Conservation (phyloP, 2,329 filamentous ascomycete species). For the Xylogone sp. region DNA sequence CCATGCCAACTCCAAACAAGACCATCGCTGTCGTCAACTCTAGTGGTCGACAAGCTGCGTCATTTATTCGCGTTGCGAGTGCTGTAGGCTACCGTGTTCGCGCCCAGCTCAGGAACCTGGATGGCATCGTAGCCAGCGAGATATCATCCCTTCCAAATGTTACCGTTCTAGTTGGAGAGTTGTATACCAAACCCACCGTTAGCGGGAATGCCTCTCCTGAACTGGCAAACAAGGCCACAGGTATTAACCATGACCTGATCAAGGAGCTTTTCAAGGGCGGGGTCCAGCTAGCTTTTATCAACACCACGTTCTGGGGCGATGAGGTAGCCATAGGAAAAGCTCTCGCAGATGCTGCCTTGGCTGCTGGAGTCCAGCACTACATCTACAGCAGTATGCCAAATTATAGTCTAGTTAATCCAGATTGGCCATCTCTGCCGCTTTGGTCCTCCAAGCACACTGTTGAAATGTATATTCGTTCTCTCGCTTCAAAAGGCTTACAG, state of each 20-base stretch:
- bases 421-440: constrained; percentile 80
- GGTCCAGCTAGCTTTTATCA: constrained; percentile 92
- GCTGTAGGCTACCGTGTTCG: constrained; percentile 92
- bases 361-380: constrained; percentile 81
- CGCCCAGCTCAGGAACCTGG: constrained; percentile 83
- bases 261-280: constrained; percentile 74
- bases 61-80: constrained; percentile 87
- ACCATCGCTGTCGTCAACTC: constrained; percentile 94
- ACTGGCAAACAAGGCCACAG: constrained; percentile 60
- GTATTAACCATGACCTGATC: constrained; percentile 71
- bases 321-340: constrained; percentile 86
- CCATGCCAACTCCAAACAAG: constrained; percentile 26
- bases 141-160: constrained; percentile 77
- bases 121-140: constrained; percentile 85
- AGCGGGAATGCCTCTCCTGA: constrained; percentile 22
- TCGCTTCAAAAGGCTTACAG: constrained; percentile 58
- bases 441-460: constrained; percentile 93
- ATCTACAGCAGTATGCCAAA: constrained; percentile 98
- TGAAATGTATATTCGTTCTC: constrained; percentile 82
- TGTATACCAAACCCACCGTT: constrained; percentile 53
- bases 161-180: constrained; percentile 59
- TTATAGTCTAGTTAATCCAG: constrained; percentile 71
- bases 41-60: constrained; percentile 91
- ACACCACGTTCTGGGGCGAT: constrained; percentile 95
- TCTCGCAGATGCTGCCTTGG: constrained; percentile 84